phyloP scores from a whole-genome alignment of 208 protist genomes.

The Wallacemonas sp. region DNA sequence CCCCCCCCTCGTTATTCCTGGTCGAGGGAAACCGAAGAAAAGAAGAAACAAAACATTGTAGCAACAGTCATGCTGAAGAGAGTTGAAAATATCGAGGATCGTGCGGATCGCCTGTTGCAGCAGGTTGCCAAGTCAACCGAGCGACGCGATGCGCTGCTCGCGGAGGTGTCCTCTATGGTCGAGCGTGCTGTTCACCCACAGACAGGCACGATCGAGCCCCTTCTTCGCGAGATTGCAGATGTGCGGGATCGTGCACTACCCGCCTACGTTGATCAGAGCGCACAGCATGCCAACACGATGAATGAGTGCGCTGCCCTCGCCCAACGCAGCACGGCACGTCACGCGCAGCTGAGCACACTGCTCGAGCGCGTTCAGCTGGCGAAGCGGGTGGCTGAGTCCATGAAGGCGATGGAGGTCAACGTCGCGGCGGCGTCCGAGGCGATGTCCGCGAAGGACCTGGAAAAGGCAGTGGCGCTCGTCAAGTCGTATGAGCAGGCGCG shows the following conservation, averaged over 20 bases:
- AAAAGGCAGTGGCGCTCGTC: slow-evolving; percentile 50
- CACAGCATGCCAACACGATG: slow-evolving; percentile 42
- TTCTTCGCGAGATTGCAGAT: slow-evolving; percentile 34
- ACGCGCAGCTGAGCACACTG: slow-evolving; percentile 47
- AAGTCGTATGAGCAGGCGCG: slow-evolving; percentile 63
- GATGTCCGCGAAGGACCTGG: slow-evolving; percentile 43
- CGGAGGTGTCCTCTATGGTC: slow-evolving; percentile 30
- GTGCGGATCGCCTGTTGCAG: slow-evolving; percentile 46
- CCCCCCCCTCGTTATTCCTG: too few species aligned
- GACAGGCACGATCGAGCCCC: slow-evolving; percentile 9
- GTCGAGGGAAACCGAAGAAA: too few species aligned
- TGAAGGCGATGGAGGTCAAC: slow-evolving; percentile 43
- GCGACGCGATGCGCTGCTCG: slow-evolving; percentile 42
- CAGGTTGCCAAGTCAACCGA: slow-evolving; percentile 43
- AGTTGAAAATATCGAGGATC: slow-evolving; percentile 52
- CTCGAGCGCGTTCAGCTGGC: slow-evolving; percentile 54
- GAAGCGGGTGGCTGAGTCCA: slow-evolving; percentile 42
- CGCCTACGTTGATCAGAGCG: slow-evolving; percentile 42
- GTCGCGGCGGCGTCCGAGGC: slow-evolving; percentile 24
- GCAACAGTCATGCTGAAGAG: slow-evolving; percentile 13
- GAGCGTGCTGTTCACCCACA: slow-evolving; percentile 20
- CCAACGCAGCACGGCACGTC: slow-evolving; percentile 42
- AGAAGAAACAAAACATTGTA: neutral
- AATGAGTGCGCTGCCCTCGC: slow-evolving; percentile 45
- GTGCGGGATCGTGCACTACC: slow-evolving; percentile 48